Percentiles rank a stretch among this genome's conserved stretches.
Evolutionary conservation across 441 rosid genomes (phyloP).

Genomic region (Bocquillonia castaneifolia): DNA sequence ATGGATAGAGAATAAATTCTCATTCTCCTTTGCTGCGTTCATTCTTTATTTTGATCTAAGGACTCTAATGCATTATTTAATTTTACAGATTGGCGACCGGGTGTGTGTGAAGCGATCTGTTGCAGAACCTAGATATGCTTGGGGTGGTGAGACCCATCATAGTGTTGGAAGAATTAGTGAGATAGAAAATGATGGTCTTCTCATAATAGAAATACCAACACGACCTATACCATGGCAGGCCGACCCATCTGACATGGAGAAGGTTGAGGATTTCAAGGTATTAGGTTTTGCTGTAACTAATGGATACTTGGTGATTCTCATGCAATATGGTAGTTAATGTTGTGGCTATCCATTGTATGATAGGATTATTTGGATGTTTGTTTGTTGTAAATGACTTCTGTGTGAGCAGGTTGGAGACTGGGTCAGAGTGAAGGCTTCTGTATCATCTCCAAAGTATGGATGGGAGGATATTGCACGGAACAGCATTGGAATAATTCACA

Average conservation of each 20-base stretch:
- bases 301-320: neutral
- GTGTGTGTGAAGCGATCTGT: slow-evolving; percentile 99
- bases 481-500: slow-evolving; percentile 86
- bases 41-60: neutral
- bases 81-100: slow-evolving; percentile 76
- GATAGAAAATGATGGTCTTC: slow-evolving; percentile 94
- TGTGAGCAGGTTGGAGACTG: slow-evolving; percentile 86
- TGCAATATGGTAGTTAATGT: neutral
- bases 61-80: slow-evolving; percentile 17
- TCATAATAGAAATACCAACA: slow-evolving; percentile 84
- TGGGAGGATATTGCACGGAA: slow-evolving; percentile 89
- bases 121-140: slow-evolving; percentile 98
- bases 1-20: neutral
- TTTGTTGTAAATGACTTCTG: slow-evolving; percentile 9
- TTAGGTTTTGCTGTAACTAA: slow-evolving; percentile 9
- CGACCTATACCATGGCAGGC: slow-evolving; percentile 96
- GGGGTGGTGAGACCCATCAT: slow-evolving; percentile 99
- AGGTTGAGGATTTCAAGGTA: slow-evolving; percentile 96
- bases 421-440: slow-evolving; percentile 94
- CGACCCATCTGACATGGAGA: slow-evolving; percentile 99
- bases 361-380: neutral
- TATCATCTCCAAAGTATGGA: slow-evolving; percentile 92
- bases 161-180: slow-evolving; percentile 92
- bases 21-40: neutral
- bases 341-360: neutral